Evolutionary conservation across 1,139 yeast species (phyloP).

Genomic region (Blastobotrys elegans): DNA sequence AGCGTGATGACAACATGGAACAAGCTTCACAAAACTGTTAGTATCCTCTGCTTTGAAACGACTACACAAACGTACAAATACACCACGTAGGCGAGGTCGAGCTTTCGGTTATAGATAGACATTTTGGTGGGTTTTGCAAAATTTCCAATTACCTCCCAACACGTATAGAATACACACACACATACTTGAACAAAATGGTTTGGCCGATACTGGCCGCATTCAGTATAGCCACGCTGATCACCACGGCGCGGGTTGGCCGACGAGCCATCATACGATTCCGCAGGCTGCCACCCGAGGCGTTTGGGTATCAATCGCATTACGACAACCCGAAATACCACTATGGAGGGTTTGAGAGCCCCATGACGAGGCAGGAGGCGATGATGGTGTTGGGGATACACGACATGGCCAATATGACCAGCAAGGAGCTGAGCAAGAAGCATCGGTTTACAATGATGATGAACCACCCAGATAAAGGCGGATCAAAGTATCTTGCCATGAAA

Average conservation of each 20-base stretch:
- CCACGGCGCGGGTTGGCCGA: slow-evolving; percentile 30
- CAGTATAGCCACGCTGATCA: slow-evolving; percentile 24
- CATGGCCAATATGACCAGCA: slow-evolving; percentile 20
- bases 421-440: slow-evolving; percentile 50
- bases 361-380: slow-evolving; percentile 36
- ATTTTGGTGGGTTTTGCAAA: neutral
- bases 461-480: slow-evolving; percentile 79
- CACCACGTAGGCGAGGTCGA: slow-evolving; percentile 49
- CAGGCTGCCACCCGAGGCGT: slow-evolving; percentile 33
- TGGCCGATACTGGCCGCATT: slow-evolving; percentile 23
- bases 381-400: slow-evolving; percentile 31
- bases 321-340: slow-evolving; percentile 20
- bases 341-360: slow-evolving; percentile 35
- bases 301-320: slow-evolving; percentile 23
- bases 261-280: slow-evolving; percentile 32
- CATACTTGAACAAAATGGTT: slow-evolving; percentile 13
- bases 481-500: slow-evolving; percentile 64
- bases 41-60: neutral
- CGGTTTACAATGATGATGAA: slow-evolving; percentile 59
- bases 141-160: neutral
- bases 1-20: slow-evolving; percentile 73
- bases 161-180: neutral
- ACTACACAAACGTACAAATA: slow-evolving; percentile 39
- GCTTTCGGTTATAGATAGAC: slow-evolving; percentile 16
- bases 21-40: slow-evolving; percentile 29